A percentile compares a stretch with the other conserved stretches of the same genome.
Evolutionary conservation across 202 grass and related monocot genomes (phyloP).

Genomic region (Schoenoplectus triqueter): DNA sequence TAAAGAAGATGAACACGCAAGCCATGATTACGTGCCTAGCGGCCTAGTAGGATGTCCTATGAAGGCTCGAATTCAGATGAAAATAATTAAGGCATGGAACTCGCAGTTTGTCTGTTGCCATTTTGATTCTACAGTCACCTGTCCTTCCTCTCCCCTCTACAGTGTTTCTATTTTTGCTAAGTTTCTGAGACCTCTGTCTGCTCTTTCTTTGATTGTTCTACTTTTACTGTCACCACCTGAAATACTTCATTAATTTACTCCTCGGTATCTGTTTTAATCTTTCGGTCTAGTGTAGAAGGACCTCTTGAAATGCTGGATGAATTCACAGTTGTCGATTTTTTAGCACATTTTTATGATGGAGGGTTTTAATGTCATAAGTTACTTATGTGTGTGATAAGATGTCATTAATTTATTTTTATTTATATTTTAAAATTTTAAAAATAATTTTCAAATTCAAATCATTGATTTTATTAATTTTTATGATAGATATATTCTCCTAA

Average conservation of each 20-base stretch:
- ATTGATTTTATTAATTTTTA: too few species aligned
- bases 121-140: constrained; percentile 54
- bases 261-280: neutral
- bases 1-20: neutral
- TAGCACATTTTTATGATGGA: too few species aligned
- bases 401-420: too few species aligned
- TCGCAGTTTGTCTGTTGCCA: constrained; percentile 65
- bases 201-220: neutral
- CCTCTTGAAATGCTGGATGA: too few species aligned
- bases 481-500: too few species aligned
- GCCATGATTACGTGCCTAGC: constrained; percentile 2
- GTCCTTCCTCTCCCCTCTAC: constrained; percentile 41
- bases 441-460: too few species aligned
- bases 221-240: neutral
- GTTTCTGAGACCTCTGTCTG: neutral
- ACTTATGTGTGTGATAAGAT: too few species aligned
- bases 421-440: too few species aligned
- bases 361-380: too few species aligned
- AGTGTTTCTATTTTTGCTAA: constrained; percentile 61
- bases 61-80: constrained; percentile 4
- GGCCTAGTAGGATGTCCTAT: neutral
- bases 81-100: constrained; percentile 22
- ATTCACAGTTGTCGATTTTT: too few species aligned
- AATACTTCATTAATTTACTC: neutral
- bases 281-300: too few species aligned